A percentile compares a stretch with the other conserved stretches of the same genome.
phyloP scores from a whole-genome alignment of 2,329 filamentous ascomycete genomes.

The Gliomastix tumulicola region DNA sequence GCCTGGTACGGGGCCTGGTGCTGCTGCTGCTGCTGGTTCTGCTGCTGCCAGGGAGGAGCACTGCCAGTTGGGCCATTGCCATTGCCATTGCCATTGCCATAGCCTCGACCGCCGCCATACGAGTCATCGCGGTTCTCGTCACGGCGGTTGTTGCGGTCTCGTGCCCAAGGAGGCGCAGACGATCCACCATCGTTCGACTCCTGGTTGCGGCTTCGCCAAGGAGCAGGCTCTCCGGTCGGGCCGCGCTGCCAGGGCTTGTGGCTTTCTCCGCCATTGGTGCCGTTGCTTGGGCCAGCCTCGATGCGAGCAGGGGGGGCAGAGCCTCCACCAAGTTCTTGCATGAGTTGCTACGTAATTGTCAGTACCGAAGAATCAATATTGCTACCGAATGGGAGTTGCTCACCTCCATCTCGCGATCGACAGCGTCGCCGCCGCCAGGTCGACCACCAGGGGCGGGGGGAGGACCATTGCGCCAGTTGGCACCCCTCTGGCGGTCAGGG shows the following conservation, averaged over 20 bases:
- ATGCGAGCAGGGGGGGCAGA: conserved; percentile 73
- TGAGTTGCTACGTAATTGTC: conserved; percentile 65
- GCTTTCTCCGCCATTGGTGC: conserved; percentile 43
- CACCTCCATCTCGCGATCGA: conserved; percentile 93
- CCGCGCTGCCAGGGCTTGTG: conserved; percentile 85
- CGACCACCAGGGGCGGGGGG: conserved; percentile 51
- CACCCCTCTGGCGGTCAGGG: conserved; percentile 85
- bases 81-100: conserved; percentile 16
- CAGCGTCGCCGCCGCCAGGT: conserved; percentile 72
- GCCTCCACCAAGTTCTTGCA: conserved; percentile 89
- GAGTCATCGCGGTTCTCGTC: conserved; percentile 16
- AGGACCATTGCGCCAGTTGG: conserved; percentile 82
- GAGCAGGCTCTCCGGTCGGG: conserved; percentile 75
- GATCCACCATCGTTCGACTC: conserved; percentile 39
- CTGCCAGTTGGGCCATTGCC: conserved; percentile 15
- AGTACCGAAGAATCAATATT: conserved; percentile 19
- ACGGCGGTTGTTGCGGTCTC: conserved; percentile 46
- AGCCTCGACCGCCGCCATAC: conserved; percentile 15
- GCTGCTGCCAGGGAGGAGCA: conserved; percentile 39
- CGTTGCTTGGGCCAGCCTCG: conserved; percentile 67
- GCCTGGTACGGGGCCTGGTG: too few species aligned
- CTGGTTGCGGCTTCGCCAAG: conserved; percentile 59
- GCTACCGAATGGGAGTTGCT: conserved; percentile 21
- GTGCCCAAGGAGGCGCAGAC: conserved; percentile 53
- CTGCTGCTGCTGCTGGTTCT: conserved; percentile 40